phyloP scores from a whole-genome alignment of 73 alveolate species.

The Paramecium sexaurelia region DNA sequence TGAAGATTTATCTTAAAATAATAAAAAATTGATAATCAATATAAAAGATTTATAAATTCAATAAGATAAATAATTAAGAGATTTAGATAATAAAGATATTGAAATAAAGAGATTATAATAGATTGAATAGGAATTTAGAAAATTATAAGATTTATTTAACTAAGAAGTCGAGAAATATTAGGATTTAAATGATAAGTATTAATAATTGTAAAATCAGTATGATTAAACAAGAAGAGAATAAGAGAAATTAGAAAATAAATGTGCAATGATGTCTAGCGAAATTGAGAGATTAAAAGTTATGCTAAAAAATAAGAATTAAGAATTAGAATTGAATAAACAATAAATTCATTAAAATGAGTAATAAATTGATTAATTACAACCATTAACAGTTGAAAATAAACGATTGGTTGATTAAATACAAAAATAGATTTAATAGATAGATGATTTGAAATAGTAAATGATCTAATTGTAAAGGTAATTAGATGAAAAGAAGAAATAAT shows the following conservation, averaged over 20 bases:
- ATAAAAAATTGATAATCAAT: background rate
- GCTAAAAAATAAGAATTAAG: background rate
- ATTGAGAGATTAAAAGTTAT: background rate
- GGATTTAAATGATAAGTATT: slow-evolving; percentile 4
- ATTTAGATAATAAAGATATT: slow-evolving; percentile 13
- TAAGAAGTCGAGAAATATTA: background rate
- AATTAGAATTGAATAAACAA: background rate
- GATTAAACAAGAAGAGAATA: slow-evolving; percentile 5
- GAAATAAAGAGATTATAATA: background rate
- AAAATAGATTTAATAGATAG: background rate
- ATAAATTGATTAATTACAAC: background rate
- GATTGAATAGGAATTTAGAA: background rate
- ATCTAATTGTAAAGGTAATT: background rate
- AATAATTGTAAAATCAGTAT: background rate
- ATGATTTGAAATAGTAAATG: background rate
- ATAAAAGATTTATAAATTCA: background rate
- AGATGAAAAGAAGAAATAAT: slow-evolving; percentile 1
- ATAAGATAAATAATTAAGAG: background rate
- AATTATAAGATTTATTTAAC: background rate
- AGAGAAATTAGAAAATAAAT: slow-evolving; percentile 29
- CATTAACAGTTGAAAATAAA: background rate
- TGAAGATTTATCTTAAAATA: background rate
- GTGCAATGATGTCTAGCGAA: slow-evolving; percentile 21
- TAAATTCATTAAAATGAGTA: background rate
- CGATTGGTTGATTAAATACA: background rate